Percentiles rank a stretch among this genome's conserved stretches.
These are phyloP conservation scores for Neoarthrinium moseri DNA, from an alignment of 2,329 filamentous ascomycete species.

Conservation along the genomic window DNA sequence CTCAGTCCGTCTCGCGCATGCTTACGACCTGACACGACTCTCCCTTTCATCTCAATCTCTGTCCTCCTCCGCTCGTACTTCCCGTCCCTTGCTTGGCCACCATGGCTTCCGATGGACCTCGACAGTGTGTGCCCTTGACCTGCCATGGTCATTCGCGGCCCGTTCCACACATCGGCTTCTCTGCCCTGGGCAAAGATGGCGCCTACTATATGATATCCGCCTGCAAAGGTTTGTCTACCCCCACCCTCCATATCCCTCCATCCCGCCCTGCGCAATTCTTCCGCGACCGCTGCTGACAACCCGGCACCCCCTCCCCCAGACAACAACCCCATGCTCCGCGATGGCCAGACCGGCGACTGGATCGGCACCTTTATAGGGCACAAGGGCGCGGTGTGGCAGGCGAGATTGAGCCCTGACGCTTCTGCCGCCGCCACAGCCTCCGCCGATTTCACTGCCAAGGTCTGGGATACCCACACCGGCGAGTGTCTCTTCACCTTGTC, in stretches of 20 bases:
- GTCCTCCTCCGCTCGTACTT: not conserved
- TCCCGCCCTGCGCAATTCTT: no score
- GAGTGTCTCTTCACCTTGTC: conserved; percentile 84
- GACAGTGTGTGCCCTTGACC: conserved; percentile 70
- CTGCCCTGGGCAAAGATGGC: conserved; percentile 76
- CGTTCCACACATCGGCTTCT: conserved; percentile 89
- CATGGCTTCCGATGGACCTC: conserved; percentile 32
- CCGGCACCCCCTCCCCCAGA: conserved; percentile 50
- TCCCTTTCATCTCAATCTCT: not conserved
- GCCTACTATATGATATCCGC: conserved; percentile 91
- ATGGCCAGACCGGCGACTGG: conserved; percentile 95
- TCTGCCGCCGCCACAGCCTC: conserved; percentile 88
- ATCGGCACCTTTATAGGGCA: conserved; percentile 98
- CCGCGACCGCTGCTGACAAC: not conserved
- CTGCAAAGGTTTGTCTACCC: conserved; percentile 69
- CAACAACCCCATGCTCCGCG: conserved; percentile 96
- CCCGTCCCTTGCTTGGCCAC: not conserved
- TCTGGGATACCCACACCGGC: conserved; percentile 96
- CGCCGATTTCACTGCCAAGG: conserved; percentile 93
- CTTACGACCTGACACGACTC: conserved; percentile 1
- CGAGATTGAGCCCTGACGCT: conserved; percentile 84
- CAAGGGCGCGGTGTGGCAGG: conserved; percentile 98
- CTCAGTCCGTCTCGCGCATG: not conserved
- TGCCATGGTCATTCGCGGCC: conserved; percentile 93
- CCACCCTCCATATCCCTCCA: conserved; percentile 10